Conservation (phyloP, 73 alveolate genomes). For the Uronychia binucleata region DNA sequence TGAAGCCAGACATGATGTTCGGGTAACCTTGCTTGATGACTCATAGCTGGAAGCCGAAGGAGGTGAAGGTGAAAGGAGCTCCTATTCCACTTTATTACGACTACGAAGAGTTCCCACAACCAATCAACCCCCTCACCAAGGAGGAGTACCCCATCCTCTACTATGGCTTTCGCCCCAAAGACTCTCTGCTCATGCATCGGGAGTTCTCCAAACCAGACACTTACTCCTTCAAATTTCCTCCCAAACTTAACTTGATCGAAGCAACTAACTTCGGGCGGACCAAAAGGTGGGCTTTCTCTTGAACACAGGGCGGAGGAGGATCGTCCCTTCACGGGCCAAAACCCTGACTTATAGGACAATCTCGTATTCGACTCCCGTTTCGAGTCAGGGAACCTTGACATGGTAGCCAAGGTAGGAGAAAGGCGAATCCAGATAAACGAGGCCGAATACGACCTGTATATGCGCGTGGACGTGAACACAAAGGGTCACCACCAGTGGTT, state of each 20-base stretch:
- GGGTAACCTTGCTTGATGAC: conserved; percentile 28
- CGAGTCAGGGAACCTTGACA: conserved; percentile 69
- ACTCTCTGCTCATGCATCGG: conserved; percentile 50
- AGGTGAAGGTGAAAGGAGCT: conserved; percentile 35
- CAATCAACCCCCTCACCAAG: conserved; percentile 21
- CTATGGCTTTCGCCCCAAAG: conserved; percentile 41
- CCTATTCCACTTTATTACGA: conserved; percentile 62
- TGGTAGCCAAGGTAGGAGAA: conserved; percentile 39
- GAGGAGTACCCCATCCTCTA: conserved; percentile 10
- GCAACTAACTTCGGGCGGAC: conserved; percentile 25
- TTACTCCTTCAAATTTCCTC: conserved; percentile 52
- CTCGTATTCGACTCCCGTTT: conserved; percentile 66
- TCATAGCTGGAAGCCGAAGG: conserved; percentile 58
- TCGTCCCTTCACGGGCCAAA: conserved; percentile 28
- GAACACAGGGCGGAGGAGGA: conserved; percentile 2
- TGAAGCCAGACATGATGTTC: conserved; percentile 71
- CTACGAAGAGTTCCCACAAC: conserved; percentile 39
- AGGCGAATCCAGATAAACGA: background rate
- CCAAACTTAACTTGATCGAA: conserved; percentile 46
- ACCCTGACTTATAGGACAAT: conserved; percentile 20
- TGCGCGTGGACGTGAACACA: conserved; percentile 66
- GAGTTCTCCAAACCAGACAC: conserved; percentile 22
- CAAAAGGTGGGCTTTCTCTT: background rate
- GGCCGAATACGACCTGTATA: conserved; percentile 70
- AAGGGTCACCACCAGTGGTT: conserved; percentile 76